phyloP scores from a whole-genome alignment of 768 basidiomycete species.

The Pleurotus djamor region DNA sequence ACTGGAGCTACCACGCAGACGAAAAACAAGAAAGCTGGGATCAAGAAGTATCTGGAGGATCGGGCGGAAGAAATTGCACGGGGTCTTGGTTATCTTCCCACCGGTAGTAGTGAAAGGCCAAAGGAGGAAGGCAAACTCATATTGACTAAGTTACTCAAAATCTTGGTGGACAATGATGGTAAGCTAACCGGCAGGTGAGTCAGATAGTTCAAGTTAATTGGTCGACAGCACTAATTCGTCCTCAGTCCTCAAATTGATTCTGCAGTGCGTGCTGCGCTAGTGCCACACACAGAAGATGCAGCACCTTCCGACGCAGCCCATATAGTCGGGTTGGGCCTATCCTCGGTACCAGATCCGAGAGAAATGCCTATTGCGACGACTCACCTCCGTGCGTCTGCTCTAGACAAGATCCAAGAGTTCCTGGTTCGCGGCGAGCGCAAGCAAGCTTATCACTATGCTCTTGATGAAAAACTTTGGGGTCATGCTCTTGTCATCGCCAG shows the following conservation, averaged over 20 bases:
- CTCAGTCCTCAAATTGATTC: conserved; percentile 60
- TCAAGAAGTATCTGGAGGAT: conserved; percentile 74
- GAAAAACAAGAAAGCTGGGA: conserved; percentile 83
- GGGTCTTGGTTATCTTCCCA: conserved; percentile 68
- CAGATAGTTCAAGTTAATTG: neutral
- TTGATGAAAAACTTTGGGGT: conserved; percentile 89
- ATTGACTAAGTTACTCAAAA: conserved; percentile 69
- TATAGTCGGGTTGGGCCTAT: conserved; percentile 17
- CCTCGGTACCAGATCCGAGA: conserved; percentile 23
- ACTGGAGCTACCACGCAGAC: conserved; percentile 58
- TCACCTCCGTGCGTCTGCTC: conserved; percentile 55
- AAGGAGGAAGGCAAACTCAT: conserved; percentile 75
- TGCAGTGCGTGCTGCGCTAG: conserved; percentile 70
- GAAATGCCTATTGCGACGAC: conserved; percentile 59
- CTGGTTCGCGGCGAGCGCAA: conserved; percentile 83
- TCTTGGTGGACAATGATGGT: conserved; percentile 90
- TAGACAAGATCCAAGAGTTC: conserved; percentile 78
- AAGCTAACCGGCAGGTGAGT: conserved; percentile 82
- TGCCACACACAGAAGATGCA: conserved; percentile 49
- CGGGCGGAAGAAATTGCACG: conserved; percentile 75
- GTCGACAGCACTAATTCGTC: conserved; percentile 4
- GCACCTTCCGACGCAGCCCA: conserved; percentile 12
- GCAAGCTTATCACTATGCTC: conserved; percentile 84
- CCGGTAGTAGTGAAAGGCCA: conserved; percentile 48
- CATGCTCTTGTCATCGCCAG: conserved; percentile 96